phyloP scores from a whole-genome alignment of 1,284 basidiomycete species.

The Ustilago crameri region DNA sequence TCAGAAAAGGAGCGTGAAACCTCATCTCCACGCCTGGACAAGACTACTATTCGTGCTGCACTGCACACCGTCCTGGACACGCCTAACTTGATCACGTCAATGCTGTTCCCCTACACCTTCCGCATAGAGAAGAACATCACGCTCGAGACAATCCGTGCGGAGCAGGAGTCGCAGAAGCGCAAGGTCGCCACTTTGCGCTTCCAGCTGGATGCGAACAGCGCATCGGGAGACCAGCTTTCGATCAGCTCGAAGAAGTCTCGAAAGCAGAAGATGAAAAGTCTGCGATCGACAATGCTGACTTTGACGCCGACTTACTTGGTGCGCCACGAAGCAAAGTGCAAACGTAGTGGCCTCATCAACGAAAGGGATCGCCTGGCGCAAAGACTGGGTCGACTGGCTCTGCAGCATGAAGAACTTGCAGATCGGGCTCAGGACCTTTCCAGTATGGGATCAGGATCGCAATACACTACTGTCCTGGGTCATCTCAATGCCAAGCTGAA shows the following conservation, averaged over 20 bases:
- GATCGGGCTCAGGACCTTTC: constrained; percentile 32
- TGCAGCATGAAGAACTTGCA: constrained; percentile 30
- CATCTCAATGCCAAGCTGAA: constrained; percentile 46
- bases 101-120: constrained; percentile 53
- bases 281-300: constrained; percentile 35
- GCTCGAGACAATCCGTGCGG: constrained; percentile 22
- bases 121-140: constrained; percentile 28
- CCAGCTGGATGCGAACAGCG: constrained; percentile 28
- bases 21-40: constrained; percentile 21
- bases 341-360: constrained; percentile 42
- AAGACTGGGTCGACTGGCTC: constrained; percentile 44
- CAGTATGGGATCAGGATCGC: neutral
- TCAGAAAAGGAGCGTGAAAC: constrained; percentile 9
- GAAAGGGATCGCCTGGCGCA: constrained; percentile 49
- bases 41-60: constrained; percentile 22
- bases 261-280: constrained; percentile 25
- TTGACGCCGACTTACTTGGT: constrained; percentile 46
- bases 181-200: constrained; percentile 29
- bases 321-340: constrained; percentile 54
- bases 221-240: constrained; percentile 16
- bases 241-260: constrained; percentile 19
- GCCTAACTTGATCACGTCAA: constrained; percentile 51
- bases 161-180: constrained; percentile 19
- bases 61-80: constrained; percentile 45
- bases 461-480: constrained; percentile 13